phyloP scores from a whole-genome alignment of 345 rosid genomes.

The Erodium maritimum region DNA sequence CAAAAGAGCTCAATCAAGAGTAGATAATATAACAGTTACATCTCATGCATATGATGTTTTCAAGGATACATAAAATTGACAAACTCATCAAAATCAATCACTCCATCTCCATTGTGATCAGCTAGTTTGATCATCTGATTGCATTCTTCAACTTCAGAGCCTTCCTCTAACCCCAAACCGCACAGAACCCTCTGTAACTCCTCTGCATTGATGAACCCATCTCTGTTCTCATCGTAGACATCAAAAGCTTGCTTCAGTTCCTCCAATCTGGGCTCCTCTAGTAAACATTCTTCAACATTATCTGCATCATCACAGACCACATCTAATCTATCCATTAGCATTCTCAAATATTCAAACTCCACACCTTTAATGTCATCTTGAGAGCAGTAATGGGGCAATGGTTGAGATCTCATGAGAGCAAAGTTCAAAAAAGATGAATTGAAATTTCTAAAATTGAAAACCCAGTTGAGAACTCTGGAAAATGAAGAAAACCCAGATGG shows the following conservation, averaged over 20 bases:
- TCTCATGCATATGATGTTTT: too few species aligned
- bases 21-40: too few species aligned
- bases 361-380: neutral
- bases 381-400: neutral
- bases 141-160: conserved; percentile 1
- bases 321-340: neutral
- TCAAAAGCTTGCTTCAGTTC: neutral
- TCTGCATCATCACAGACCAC: neutral
- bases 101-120: neutral
- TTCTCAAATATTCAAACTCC: neutral
- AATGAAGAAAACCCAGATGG: neutral
- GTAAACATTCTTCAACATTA: neutral
- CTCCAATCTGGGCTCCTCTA: neutral
- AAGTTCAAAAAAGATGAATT: neutral
- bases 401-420: neutral
- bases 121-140: conserved; percentile 1
- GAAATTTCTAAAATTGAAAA: neutral
- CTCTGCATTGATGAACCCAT: neutral
- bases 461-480: neutral
- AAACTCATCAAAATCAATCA: conserved; percentile 8
- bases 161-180: conserved; percentile 9
- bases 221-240: neutral
- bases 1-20: too few species aligned
- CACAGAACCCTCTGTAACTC: conserved; percentile 6
- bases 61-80: conserved; percentile 5